Evolutionary conservation across 768 basidiomycete species (phyloP), one percentile per base, ranked within the genome.

Genomic region (Mycena olivaceomarginata): DNA sequence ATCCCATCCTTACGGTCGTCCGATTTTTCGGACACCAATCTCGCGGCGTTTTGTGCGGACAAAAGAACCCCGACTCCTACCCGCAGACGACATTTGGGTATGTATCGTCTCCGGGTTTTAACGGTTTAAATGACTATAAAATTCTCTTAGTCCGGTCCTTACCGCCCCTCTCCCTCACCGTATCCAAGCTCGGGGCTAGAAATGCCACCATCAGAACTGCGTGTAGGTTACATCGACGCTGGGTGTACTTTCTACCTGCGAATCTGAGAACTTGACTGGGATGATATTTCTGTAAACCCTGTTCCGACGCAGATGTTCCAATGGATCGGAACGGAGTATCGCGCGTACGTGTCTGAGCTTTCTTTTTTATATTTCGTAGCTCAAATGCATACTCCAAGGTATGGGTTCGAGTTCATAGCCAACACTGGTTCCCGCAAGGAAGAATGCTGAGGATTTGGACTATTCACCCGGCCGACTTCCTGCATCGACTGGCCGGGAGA

Each of bases 61-160:
- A 71, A 46, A 43, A 18, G 37, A 63, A 41, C 48, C 62, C 70
- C 18, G 37, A 71, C 20, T 51, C 45, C 31, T 63, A 63, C 20
- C 70, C 70, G 0, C 70, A 71, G 60, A 71, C 70, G 2, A 63
- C 59, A 1, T 71, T 51, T 13, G 70, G 70, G 70, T 71, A 40
- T n/a, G 60, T 48, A 48, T 12, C 68, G 40, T 20, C 46, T 48
- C 10, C 46, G 46, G 43, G 43, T n/a, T 43, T 43, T 43, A 43
- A 43, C 12, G 43, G 12, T 43, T 48, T 15, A 48, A 48, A 11
- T 48, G 46, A 48, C 43, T 43, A 48, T 48, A 16, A 48, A 16
- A 11, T n/a, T 48, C 46, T 48, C 46, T 48, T 16, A 70, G 70
- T 6, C 43, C 70, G 25, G 31, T 70, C 2, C 46, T 70, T 60